Evolutionary conservation across 768 basidiomycete species (phyloP), one percentile per base, ranked within the genome.

Genomic region (Sutorius australiensis): DNA sequence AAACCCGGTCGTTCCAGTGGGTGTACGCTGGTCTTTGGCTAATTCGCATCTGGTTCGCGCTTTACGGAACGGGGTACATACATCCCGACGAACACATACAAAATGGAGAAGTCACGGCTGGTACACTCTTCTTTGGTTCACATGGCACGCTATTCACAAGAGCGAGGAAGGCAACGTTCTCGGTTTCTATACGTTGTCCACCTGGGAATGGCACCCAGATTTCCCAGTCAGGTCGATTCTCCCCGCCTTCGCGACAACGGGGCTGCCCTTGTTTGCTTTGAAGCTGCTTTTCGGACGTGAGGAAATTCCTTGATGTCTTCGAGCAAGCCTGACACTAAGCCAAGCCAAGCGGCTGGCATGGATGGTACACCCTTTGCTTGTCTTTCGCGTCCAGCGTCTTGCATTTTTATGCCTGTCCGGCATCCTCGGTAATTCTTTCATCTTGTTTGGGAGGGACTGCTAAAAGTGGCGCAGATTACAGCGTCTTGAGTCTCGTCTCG

Each of bases 51-150:
- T 61, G 63, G 51, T 64, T 69, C 14, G 73, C 74, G 7, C 50
- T 75, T 17, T 59, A 54, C 46, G 69, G 73, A 17, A 66, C 61
- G 7, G 73, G 67, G 1, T 74, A 74, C 50, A 74, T 75, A 34
- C 74, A 75, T 49, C 74, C 74, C 9, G 74, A 75, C 51, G 74
- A 75, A 58, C 62, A 73, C 51, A 71, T 74, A 58, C 74, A 75
- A 59, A 73, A 71, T 55, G 74, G 71, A 32, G 74, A 75, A 56
- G 58, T 69, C 17, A 66, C 62, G 12, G 69, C 73, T 48, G 74
- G 74, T 73, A 55, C 46, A 46, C 46, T 55, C 38, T 14, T 38
- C 51, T 52, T 40, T 41, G 46, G 31, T 30, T 40, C 38, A 30
- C 37, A n/a, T 52, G 10, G 3, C 46, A 32, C 32, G 43, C 9